These are phyloP conservation scores for Saccharum hybrid DNA, from an alignment of 202 grass and related monocot genomes.

Conservation along the genomic window DNA sequence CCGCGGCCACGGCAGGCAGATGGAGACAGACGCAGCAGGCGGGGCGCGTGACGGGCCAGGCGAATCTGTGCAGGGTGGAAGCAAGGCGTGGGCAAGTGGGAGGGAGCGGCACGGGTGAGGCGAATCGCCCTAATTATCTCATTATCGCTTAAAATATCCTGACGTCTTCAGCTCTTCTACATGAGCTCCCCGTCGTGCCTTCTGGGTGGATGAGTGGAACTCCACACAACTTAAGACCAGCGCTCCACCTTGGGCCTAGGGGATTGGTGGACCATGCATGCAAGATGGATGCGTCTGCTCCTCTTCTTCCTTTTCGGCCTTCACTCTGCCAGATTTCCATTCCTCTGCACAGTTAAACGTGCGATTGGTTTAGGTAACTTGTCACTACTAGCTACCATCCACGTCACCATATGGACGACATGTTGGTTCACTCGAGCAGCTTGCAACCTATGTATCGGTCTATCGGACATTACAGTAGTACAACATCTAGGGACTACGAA, in stretches of 20 bases:
- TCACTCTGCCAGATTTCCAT: conserved; percentile 23
- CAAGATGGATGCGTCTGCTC: not conserved
- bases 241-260: not conserved
- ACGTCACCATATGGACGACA: not conserved
- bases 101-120: too few relatives aligned
- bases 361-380: conserved; percentile 1
- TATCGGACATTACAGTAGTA: too few relatives aligned
- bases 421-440: not conserved
- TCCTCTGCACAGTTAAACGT: not conserved
- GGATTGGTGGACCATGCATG: not conserved
- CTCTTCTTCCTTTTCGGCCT: conserved; percentile 42
- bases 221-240: not conserved
- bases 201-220: not conserved
- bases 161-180: not conserved
- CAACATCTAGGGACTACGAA: not conserved
- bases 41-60: too few relatives aligned
- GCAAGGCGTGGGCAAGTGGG: too few relatives aligned
- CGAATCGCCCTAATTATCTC: too few relatives aligned
- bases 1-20: too few relatives aligned
- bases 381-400: not conserved
- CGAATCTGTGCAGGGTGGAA: too few relatives aligned
- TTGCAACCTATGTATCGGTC: not conserved
- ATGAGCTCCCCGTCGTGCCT: not conserved
- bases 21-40: too few relatives aligned
- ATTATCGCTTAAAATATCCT: not conserved